These are phyloP conservation scores for Gracilaria caudata DNA, from an alignment of 23 red algal species.

Conservation along the genomic window DNA sequence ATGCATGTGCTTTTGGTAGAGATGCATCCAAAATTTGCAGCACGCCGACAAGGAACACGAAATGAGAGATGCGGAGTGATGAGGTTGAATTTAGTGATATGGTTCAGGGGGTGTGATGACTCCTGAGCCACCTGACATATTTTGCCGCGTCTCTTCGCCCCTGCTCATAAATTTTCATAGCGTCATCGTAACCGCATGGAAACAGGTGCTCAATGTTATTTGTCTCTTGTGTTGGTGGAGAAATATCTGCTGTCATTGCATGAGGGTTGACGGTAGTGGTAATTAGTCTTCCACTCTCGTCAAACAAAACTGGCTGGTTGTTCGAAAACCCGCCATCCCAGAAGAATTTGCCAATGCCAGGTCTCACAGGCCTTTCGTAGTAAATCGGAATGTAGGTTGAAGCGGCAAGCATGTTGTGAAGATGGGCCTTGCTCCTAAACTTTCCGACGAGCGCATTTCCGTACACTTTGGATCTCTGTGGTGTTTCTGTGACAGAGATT, in stretches of 20 bases:
- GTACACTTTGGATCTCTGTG: constrained; percentile 23
- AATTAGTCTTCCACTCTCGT: constrained; percentile 20
- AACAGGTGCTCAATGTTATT: constrained; percentile 39
- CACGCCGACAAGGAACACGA: background rate
- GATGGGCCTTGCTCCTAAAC: constrained; percentile 37
- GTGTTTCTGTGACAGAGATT: constrained; percentile 57
- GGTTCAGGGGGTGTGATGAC: background rate
- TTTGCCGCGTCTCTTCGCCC: constrained; percentile 34
- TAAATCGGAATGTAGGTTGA: constrained; percentile 61
- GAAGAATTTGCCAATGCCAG: constrained; percentile 28
- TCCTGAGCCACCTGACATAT: constrained; percentile 21
- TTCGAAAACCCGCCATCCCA: constrained; percentile 60
- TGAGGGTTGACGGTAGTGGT: constrained; percentile 50
- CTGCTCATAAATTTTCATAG: constrained; percentile 46
- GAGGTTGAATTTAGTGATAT: background rate
- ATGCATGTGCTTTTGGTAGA: background rate
- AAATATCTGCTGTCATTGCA: constrained; percentile 46
- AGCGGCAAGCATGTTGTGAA: constrained; percentile 53
- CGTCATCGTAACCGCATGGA: constrained; percentile 21
- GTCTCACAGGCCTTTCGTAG: constrained; percentile 48
- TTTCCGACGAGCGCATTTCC: constrained; percentile 33
- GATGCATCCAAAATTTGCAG: background rate
- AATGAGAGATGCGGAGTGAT: background rate
- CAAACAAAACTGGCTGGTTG: constrained; percentile 43
- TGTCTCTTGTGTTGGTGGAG: constrained; percentile 42